A percentile compares a stretch with the other conserved stretches of the same genome.
Conservation (phyloP, 129 eudicot species). For the Centaurea solstitialis region DNA sequence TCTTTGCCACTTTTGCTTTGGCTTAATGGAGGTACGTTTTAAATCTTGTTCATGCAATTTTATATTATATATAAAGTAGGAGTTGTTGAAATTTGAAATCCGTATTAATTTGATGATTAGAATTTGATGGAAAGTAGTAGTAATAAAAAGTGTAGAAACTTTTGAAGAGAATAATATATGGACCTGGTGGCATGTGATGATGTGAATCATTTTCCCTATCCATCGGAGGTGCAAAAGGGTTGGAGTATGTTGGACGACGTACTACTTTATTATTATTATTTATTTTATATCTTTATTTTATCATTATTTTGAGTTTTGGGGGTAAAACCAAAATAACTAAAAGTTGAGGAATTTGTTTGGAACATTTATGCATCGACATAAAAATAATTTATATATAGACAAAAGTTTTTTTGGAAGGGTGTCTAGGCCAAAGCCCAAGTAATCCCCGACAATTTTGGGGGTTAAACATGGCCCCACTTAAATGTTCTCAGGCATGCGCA, state of each 20-base stretch:
- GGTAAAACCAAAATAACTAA: too few species aligned
- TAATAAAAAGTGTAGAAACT: conserved; percentile 26
- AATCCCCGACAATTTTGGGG: too few species aligned
- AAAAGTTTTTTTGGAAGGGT: too few species aligned
- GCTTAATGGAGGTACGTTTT: conserved; percentile 89
- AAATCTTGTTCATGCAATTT: neutral
- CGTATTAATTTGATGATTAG: neutral
- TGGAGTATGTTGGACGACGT: conserved; percentile 16
- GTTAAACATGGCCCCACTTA: too few species aligned
- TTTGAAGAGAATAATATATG: conserved; percentile 4
- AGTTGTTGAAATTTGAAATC: neutral
- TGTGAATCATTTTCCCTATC: conserved; percentile 32
- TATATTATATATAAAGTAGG: neutral
- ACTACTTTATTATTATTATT: neutral
- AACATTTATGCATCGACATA: too few species aligned
- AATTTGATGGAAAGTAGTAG: neutral
- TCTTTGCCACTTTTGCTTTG: conserved; percentile 87
- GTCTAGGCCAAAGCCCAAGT: too few species aligned
- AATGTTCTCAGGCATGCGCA: too few species aligned
- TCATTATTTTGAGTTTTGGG: too few species aligned
- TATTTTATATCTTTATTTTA: too few species aligned
- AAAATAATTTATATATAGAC: too few species aligned
- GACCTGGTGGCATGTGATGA: conserved; percentile 18
- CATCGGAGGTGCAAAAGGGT: conserved; percentile 26
- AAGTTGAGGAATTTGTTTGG: neutral